Evolutionary conservation across 441 rosid species (phyloP).

Genomic region (Erysimum pusillum): DNA sequence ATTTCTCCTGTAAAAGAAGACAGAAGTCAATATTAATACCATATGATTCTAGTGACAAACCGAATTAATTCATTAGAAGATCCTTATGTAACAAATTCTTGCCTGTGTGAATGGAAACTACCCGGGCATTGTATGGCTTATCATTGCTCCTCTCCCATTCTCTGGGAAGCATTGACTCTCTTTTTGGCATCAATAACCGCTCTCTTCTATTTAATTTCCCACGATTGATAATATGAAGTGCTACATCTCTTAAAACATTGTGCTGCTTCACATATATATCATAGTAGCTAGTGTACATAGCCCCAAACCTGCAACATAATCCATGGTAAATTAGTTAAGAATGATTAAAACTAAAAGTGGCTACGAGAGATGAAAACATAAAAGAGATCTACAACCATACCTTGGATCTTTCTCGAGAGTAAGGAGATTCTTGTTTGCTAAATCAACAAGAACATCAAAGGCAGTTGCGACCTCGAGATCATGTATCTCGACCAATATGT

Average conservation of each 20-base stretch:
- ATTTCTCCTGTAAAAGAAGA: background rate
- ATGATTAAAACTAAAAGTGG: background rate
- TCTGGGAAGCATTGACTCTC: background rate
- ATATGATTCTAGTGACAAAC: background rate
- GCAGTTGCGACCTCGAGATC: background rate
- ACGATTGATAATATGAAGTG: background rate
- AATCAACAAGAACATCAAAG: background rate
- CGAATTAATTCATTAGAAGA: background rate
- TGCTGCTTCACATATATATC: background rate
- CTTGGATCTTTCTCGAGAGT: background rate
- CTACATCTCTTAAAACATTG: background rate
- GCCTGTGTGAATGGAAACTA: conserved; percentile 2
- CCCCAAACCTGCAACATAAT: background rate
- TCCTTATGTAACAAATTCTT: background rate
- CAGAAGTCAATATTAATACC: background rate
- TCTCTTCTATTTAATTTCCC: background rate
- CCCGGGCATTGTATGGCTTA: background rate
- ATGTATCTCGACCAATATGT: background rate
- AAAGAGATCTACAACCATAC: background rate
- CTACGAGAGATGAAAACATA: background rate
- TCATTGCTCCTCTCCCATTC: background rate
- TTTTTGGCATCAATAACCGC: background rate
- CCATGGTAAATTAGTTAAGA: background rate
- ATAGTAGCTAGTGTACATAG: conserved; percentile 6
- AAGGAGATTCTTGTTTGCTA: background rate